Conservation (phyloP, 352 stramenopile genomes). For the Pythium guiyangense region DNA sequence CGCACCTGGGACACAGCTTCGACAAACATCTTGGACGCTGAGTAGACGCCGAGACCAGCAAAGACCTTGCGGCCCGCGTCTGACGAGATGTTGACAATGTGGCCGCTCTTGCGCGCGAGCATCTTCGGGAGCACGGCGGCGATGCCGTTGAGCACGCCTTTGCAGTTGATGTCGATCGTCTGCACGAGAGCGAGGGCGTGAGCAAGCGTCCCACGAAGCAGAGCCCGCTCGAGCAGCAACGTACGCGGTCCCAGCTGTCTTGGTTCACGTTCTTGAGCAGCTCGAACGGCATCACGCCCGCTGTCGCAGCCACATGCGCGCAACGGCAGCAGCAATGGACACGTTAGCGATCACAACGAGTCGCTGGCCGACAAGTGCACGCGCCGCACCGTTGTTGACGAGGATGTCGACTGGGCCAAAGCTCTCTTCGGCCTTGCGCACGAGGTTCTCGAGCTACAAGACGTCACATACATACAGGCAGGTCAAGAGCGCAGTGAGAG, state of each 20-base stretch:
- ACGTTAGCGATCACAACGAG: background rate
- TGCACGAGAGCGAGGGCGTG: conserved; percentile 3
- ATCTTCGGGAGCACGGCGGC: conserved; percentile 68
- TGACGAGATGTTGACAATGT: conserved; percentile 88
- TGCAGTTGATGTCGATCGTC: conserved; percentile 93
- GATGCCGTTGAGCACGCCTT: conserved; percentile 88
- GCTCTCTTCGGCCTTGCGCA: conserved; percentile 43
- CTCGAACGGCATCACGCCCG: conserved; percentile 92
- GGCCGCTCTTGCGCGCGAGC: conserved; percentile 62
- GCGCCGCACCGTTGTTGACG: conserved; percentile 73
- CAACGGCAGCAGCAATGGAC: background rate
- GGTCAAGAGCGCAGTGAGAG: background rate
- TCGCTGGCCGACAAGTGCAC: background rate
- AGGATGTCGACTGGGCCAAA: conserved; percentile 85
- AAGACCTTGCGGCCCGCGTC: conserved; percentile 82
- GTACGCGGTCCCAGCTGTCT: conserved; percentile 85
- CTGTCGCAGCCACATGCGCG: conserved; percentile 16
- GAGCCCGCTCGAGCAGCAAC: background rate
- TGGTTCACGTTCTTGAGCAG: conserved; percentile 87
- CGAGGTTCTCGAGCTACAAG: conserved; percentile 45
- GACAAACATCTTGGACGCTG: conserved; percentile 91
- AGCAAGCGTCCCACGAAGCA: background rate
- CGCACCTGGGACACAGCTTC: conserved; percentile 78
- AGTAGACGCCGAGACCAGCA: conserved; percentile 83
- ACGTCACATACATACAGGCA: background rate